Evolutionary conservation across 2,329 filamentous ascomycete species (phyloP), one percentile per base, ranked within the genome.

Genomic region (Fusarium chlamydosporum): DNA sequence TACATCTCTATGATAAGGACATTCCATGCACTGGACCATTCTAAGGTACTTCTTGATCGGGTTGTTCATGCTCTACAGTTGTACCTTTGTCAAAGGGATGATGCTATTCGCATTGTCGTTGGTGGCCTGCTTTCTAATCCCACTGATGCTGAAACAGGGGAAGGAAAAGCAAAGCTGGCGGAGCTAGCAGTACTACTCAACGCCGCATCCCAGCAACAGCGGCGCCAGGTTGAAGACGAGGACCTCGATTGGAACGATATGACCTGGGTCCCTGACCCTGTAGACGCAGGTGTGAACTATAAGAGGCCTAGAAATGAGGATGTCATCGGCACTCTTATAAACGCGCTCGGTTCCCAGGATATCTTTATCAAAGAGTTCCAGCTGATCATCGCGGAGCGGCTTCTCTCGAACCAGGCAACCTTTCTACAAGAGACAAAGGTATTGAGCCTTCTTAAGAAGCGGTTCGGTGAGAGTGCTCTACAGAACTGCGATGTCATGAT

Each of bases 401-500:
- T 99, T 4, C 80, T 92, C 7, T 88, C 84, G 60, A 88, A 87
- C 46, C 90, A 91, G 64, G 83, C 86, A 18, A 84, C 87, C 26
- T 96, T 94, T 72, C 86, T 91, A 62, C 93, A 93, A 77, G 96
- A 91, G 79, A 87, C 92, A 55, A 91, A 92, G 56, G 92, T 97
- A 6, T 85, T 98, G 7, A 90, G 95, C 59, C 85, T 98, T 11
- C 86, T 99, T 61, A 97, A 97, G 81, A 86, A 92, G 65, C 89
- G 94, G 10, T 94, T 97, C 58, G 95, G 95, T 26, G 93, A 97
- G 70, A 86, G 87, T 29, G 89, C 93, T 16, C 82, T 99, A 45
- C 96, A 98, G 77, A 92, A 92, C 48, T 97, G 94, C 78, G 95
- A 99, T 76, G 96, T 99, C 74, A 99, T 99, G 96, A 87, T 99